Base-by-base conservation (phyloP, 208 protist genomes). In the Leishmania tarentolae region DNA sequence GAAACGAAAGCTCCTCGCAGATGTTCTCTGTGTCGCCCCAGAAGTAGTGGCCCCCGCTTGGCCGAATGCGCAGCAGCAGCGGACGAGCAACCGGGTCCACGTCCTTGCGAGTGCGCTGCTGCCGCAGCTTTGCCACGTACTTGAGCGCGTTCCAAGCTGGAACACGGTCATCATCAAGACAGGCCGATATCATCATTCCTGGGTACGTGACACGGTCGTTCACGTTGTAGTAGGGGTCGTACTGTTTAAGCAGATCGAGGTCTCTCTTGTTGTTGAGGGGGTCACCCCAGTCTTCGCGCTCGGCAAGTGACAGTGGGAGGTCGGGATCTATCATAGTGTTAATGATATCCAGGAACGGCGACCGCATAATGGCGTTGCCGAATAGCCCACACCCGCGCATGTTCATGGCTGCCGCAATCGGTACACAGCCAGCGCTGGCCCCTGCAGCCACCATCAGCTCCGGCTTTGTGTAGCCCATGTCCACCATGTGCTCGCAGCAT, bases 231-330 rank as follows among this genome's bases (percentile, higher is more conserved):
- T 98, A 98, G 0, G 95, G 93, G 79, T 98, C 95, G 80, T 97
- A 98, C 46, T 87, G 83, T 71, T 91, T 88, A 47, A 98, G 81
- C 15, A 83, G 68, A 28, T 87, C 87, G 42, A 96, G 79, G 75
- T 98, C 95, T 13, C 83, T 77, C 50, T 88, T 87, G 70, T 53
- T 86, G 86, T 97, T 92, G 42, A 97, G 89, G 71, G 96, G 96
- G 84, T 98, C 98, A 37, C 97, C 97, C 97, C 98, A 99, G 82
- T 98, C 97, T 46, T 96, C 92, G n/a, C 92, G 95, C 79, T 99
- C 96, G 17, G 89, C 94, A 5, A 97, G 79, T 44, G 96, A 98
- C 24, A 99, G 89, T 28, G 97, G 96, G 13, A 99, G 85, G 69
- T 95, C 89, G 44, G 92, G 88, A 79, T 98, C 96, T 13, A 87